Evolutionary conservation across 208 protist genomes (phyloP).

Genomic region (Angomonas deanei): DNA sequence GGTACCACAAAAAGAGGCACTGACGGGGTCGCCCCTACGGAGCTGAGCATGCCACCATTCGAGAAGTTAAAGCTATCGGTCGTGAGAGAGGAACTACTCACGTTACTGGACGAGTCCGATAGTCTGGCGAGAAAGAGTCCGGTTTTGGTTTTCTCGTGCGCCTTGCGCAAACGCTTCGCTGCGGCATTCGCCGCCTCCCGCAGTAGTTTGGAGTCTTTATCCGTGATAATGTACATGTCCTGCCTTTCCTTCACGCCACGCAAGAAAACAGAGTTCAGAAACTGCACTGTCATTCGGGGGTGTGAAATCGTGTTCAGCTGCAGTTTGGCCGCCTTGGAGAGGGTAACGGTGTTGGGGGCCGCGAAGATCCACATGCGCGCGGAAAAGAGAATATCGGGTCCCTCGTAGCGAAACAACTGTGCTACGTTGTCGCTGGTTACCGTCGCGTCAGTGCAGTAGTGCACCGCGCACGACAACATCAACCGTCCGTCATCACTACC

Average conservation of each 20-base stretch:
- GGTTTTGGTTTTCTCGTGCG: not conserved
- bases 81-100: not conserved
- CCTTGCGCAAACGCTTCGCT: constrained; percentile 20
- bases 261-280: constrained; percentile 39
- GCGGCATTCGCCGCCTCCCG: constrained; percentile 25
- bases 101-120: not conserved
- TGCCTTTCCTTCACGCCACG: constrained; percentile 51
- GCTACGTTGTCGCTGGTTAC: constrained; percentile 29
- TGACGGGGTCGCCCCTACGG: not conserved
- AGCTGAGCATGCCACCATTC: no score
- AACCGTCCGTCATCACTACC: constrained; percentile 44
- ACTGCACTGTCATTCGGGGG: constrained; percentile 4
- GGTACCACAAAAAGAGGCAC: no score
- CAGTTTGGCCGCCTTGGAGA: constrained; percentile 17
- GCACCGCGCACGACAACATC: constrained; percentile 54
- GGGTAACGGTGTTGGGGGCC: constrained; percentile 53
- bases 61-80: no score
- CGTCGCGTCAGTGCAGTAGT: constrained; percentile 73
- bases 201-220: constrained; percentile 22
- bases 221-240: constrained; percentile 39
- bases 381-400: constrained; percentile 56
- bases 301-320: constrained; percentile 15
- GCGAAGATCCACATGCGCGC: constrained; percentile 72
- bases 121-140: not conserved
- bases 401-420: constrained; percentile 47